Conservation (phyloP, 306 rosid genomes). For the Vigna angularis region DNA sequence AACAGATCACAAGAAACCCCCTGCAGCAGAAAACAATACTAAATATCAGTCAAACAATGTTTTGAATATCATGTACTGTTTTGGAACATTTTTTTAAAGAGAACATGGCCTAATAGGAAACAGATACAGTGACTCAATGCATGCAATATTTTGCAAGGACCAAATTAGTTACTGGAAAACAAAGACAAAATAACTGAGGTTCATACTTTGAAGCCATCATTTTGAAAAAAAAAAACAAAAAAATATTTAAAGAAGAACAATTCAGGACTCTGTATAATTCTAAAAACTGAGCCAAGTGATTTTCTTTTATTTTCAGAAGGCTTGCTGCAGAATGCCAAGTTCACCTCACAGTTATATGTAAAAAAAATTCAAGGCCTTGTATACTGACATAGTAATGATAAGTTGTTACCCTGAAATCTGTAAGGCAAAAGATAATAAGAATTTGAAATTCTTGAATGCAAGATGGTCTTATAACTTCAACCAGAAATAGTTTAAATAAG, state of each 20-base stretch:
- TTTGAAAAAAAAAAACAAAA: background rate
- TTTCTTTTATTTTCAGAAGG: background rate
- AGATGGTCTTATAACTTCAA: constrained; percentile 9
- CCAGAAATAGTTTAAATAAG: constrained; percentile 8
- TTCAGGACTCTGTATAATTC: constrained; percentile 16
- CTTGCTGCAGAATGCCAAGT: constrained; percentile 12
- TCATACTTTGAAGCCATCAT: constrained; percentile 8
- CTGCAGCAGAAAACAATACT: constrained; percentile 56
- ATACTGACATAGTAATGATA: too few species aligned
- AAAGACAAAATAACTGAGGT: background rate
- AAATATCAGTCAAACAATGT: constrained; percentile 1
- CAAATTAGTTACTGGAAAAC: background rate
- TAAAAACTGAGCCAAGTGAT: background rate
- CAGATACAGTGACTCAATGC: background rate
- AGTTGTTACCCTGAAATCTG: too few species aligned
- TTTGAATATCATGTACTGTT: background rate
- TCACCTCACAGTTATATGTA: background rate
- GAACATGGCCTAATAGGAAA: constrained; percentile 3
- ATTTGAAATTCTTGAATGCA: background rate
- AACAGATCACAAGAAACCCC: constrained; percentile 87
- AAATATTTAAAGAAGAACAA: background rate
- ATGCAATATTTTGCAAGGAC: constrained; percentile 5
- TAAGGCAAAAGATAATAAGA: background rate
- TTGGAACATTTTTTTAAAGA: constrained; percentile 3
- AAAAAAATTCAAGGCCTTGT: too few species aligned